Percentiles rank a stretch among this genome's conserved stretches.
Conservation (phyloP, 2,329 filamentous ascomycete species). For the Trichophaea hybrida region DNA sequence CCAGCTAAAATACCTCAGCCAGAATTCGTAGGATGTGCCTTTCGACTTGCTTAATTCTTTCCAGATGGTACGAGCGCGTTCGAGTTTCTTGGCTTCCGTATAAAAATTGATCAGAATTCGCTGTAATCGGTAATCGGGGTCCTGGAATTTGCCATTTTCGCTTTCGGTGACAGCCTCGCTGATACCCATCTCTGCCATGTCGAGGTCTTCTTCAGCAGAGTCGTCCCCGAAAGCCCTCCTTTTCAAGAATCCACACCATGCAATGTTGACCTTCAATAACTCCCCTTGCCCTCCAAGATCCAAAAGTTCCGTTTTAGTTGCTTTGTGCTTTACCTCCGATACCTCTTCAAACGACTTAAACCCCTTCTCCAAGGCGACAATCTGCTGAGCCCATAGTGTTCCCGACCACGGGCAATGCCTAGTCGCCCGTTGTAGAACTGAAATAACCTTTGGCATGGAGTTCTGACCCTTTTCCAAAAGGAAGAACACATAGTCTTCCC, state of each 20-base stretch:
- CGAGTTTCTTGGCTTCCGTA: slow-evolving; percentile 63
- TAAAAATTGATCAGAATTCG: slow-evolving; percentile 85
- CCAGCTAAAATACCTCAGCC: slow-evolving; percentile 83
- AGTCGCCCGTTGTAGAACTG: slow-evolving; percentile 66
- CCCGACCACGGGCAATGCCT: slow-evolving; percentile 90
- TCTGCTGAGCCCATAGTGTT: slow-evolving; percentile 74
- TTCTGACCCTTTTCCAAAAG: slow-evolving; percentile 22
- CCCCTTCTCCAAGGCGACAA: slow-evolving; percentile 70
- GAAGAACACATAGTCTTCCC: slow-evolving; percentile 26
- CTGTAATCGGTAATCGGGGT: slow-evolving; percentile 76
- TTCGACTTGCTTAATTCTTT: slow-evolving; percentile 54
- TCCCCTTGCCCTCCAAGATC: slow-evolving; percentile 77
- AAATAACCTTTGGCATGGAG: slow-evolving; percentile 37
- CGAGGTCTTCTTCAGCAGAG: slow-evolving; percentile 65
- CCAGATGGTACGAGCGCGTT: slow-evolving; percentile 66
- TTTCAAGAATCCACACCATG: slow-evolving; percentile 89
- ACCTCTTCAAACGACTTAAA: slow-evolving; percentile 64
- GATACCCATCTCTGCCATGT: slow-evolving; percentile 82
- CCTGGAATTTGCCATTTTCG: slow-evolving; percentile 41
- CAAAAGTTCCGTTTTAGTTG: slow-evolving; percentile 70
- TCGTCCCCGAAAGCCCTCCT: slow-evolving; percentile 64
- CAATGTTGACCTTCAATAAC: slow-evolving; percentile 77
- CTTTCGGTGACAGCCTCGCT: slow-evolving; percentile 62
- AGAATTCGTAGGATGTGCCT: slow-evolving; percentile 77
- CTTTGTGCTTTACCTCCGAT: slow-evolving; percentile 79